A percentile compares a stretch with the other conserved stretches of the same genome.
These are phyloP conservation scores for Chamaecyparis obtusa DNA, from an alignment of 75 land plant genomes.

Conservation along the genomic window DNA sequence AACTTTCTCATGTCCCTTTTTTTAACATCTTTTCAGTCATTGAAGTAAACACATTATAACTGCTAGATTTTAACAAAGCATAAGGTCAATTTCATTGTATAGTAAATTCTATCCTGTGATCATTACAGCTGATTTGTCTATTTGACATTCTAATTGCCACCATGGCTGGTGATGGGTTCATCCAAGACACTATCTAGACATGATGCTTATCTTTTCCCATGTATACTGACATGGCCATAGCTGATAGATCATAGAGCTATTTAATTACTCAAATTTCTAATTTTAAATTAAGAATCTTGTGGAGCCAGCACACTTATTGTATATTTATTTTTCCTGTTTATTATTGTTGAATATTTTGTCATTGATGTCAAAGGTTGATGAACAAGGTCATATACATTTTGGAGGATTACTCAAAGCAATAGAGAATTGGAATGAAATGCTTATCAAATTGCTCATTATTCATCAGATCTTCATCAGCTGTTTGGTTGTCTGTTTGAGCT, in stretches of 20 bases:
- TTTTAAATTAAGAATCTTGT: neutral
- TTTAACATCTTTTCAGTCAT: neutral
- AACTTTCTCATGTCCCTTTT: neutral
- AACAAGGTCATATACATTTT: too few relatives aligned
- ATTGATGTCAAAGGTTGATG: too few relatives aligned
- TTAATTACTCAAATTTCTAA: neutral
- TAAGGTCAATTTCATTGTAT: neutral
- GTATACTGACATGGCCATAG: neutral
- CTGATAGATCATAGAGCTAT: neutral
- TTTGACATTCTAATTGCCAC: neutral
- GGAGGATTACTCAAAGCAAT: too few relatives aligned
- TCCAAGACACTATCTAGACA: neutral
- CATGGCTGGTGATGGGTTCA: neutral
- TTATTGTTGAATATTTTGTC: neutral
- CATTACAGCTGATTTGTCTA: neutral
- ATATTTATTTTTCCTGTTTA: neutral
- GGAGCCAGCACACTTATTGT: neutral
- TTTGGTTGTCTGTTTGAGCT: too few relatives aligned
- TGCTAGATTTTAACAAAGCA: conserved; percentile 5
- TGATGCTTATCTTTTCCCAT: conserved; percentile 1
- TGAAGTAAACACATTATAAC: neutral
- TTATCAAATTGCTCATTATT: too few relatives aligned
- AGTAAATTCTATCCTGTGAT: neutral
- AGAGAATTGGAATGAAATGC: too few relatives aligned
- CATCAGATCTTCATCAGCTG: too few relatives aligned